Evolutionary conservation across 192 early-diverging fungal genomes (phyloP).

Genomic region (Oehlia diaphana): DNA sequence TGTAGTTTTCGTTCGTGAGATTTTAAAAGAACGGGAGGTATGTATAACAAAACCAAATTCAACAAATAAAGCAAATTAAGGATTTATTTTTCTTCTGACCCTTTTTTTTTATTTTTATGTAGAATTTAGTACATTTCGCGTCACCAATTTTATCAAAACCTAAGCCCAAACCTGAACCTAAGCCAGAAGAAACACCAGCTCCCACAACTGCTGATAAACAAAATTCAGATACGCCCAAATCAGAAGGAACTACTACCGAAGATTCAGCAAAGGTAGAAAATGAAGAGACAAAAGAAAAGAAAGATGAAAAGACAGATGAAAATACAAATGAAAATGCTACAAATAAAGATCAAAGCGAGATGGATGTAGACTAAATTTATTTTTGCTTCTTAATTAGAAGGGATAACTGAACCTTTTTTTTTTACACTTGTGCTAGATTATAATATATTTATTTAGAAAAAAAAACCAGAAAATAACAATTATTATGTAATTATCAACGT

Average conservation of each 20-base stretch:
- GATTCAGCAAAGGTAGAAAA: background rate
- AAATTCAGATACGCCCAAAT: background rate
- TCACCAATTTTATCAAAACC: slow-evolving; percentile 85
- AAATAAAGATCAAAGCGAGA: background rate
- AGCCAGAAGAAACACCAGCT: slow-evolving; percentile 36
- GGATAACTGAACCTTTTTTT: no score
- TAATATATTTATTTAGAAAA: no score
- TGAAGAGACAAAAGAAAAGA: no score
- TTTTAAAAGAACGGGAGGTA: slow-evolving; percentile 71
- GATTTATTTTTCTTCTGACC: background rate
- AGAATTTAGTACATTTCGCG: slow-evolving; percentile 63
- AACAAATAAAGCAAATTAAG: background rate
- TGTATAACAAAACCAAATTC: background rate
- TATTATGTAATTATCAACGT: no score
- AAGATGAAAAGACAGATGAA: background rate
- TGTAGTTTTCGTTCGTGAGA: slow-evolving; percentile 66
- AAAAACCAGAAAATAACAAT: no score
- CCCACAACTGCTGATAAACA: slow-evolving; percentile 7
- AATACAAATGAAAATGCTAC: background rate
- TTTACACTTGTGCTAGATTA: background rate
- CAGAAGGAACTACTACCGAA: background rate
- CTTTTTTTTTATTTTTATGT: background rate
- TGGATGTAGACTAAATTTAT: background rate
- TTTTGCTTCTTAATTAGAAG: background rate
- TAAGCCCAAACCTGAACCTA: slow-evolving; percentile 71